Base-by-base conservation (phyloP, 2,329 filamentous ascomycete genomes). In the Fusarium veterinarium region DNA sequence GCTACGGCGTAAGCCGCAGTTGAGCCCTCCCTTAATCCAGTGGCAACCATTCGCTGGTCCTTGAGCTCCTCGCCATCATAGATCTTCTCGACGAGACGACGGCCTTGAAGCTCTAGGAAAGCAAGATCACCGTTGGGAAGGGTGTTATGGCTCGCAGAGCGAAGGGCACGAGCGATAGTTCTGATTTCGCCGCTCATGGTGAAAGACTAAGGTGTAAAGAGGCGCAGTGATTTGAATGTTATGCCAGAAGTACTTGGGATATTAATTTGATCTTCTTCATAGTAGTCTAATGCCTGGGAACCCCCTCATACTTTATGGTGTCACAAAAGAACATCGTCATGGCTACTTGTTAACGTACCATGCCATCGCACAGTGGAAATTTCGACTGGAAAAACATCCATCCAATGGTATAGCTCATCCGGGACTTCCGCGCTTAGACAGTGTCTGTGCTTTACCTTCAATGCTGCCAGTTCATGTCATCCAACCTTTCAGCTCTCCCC, bases 371-470 rank as follows among this genome's bases (percentile, higher is more conserved):
- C 23, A 37, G 33, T n/a, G 35, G 33, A 14, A 0, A 19, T 31
- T 14, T 35, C 0, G 8, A 2, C 3, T 6, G 4, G 19, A 8
- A 14, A 20, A 51, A 7, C 13, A 0, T 0, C 8, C 19, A 20
- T n/a, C 49, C 23, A 52, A 37, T 52, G 3, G 6, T 6, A 37
- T 4, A 20, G 13, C 33, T 40, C 9, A 40, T 12, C 11, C 11
- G 8, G 38, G 20, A 7, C 11, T 6, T 40, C 23, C 23, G 23
- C 23, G 23, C 23, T 20, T 13, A 4, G 13, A 20, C 2, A 8
- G 14, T 8, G 14, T 1, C 0, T 28, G 48, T 6, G 48, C 33
- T 37, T 37, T 37, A 23, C 16, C 23, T 8, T 16, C 3, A 4
- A 8, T 20, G 2, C 33, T 20, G 33, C 31, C 5, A 20, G 23